phyloP scores from a whole-genome alignment of 1,284 basidiomycete genomes.

The Leccinum fuscescens region DNA sequence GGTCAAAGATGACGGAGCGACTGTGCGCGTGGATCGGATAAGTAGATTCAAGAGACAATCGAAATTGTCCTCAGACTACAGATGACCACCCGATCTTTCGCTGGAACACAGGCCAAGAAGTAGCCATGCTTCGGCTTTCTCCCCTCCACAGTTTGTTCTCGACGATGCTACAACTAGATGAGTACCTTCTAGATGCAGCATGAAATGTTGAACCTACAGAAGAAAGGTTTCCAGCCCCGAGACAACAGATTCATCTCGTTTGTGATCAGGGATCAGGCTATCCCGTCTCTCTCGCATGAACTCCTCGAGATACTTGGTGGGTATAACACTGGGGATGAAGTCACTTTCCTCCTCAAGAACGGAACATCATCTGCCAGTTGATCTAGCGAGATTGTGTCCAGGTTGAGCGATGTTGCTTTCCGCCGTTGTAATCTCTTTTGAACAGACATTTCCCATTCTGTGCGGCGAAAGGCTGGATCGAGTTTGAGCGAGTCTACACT shows the following conservation, averaged over 20 bases:
- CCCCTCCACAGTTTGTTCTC: conserved; percentile 73
- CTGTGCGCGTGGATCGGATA: conserved; percentile 26
- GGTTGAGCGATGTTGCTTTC: conserved; percentile 37
- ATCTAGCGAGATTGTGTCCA: conserved; percentile 28
- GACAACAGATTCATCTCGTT: conserved; percentile 49
- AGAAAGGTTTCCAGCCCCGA: conserved; percentile 66
- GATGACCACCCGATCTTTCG: conserved; percentile 65
- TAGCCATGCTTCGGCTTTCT: conserved; percentile 56
- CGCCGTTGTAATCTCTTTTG: conserved; percentile 49
- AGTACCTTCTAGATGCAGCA: conserved; percentile 8
- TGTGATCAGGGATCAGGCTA: conserved; percentile 41
- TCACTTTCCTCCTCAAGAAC: conserved; percentile 48
- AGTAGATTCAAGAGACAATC: conserved; percentile 10
- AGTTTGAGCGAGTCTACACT: conserved; percentile 58
- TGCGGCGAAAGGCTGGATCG: conserved; percentile 57
- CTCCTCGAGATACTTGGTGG: conserved; percentile 48
- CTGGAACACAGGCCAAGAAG: conserved; percentile 54
- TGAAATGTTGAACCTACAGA: conserved; percentile 40
- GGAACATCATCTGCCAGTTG: conserved; percentile 36
- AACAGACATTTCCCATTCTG: conserved; percentile 54
- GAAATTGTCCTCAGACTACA: conserved; percentile 47
- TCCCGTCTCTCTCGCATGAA: conserved; percentile 41
- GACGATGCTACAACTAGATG: conserved; percentile 48
- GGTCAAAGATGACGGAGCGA: conserved; percentile 52
- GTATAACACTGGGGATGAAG: conserved; percentile 69